These are phyloP conservation scores for Ophiostoma sp. DNA, from an alignment of 2,329 filamentous ascomycete species.

Conservation along the genomic window DNA sequence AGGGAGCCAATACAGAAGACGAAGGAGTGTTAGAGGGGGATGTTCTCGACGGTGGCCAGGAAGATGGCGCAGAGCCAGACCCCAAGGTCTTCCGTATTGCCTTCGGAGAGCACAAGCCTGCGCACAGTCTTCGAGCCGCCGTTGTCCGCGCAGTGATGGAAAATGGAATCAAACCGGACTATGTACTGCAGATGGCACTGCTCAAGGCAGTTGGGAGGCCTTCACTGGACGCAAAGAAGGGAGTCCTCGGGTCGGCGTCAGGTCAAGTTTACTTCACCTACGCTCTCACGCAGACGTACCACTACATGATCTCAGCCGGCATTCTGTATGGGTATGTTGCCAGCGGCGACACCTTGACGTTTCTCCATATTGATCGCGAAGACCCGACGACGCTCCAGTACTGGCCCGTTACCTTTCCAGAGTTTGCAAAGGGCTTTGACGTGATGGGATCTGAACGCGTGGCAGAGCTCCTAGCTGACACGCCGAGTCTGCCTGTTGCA, in stretches of 20 bases:
- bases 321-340: constrained; percentile 21
- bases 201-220: background rate
- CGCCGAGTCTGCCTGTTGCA: background rate
- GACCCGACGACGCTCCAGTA: constrained; percentile 14
- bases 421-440: background rate
- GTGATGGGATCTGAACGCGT: background rate
- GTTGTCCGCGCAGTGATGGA: background rate
- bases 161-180: background rate
- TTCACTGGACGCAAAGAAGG: background rate
- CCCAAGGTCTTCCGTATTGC: background rate
- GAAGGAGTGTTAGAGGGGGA: background rate
- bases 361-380: constrained; percentile 16
- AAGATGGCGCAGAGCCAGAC: background rate
- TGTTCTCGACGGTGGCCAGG: background rate
- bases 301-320: constrained; percentile 24
- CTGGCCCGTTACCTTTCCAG: background rate
- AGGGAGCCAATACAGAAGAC: background rate
- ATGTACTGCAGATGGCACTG: background rate
- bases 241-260: background rate
- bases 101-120: background rate
- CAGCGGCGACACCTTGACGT: constrained; percentile 19
- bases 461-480: background rate
- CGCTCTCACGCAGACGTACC: constrained; percentile 17
- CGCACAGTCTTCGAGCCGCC: background rate
- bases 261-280: background rate